Conservation (phyloP, 1,284 basidiomycete species). For the Peniophora sp. region DNA sequence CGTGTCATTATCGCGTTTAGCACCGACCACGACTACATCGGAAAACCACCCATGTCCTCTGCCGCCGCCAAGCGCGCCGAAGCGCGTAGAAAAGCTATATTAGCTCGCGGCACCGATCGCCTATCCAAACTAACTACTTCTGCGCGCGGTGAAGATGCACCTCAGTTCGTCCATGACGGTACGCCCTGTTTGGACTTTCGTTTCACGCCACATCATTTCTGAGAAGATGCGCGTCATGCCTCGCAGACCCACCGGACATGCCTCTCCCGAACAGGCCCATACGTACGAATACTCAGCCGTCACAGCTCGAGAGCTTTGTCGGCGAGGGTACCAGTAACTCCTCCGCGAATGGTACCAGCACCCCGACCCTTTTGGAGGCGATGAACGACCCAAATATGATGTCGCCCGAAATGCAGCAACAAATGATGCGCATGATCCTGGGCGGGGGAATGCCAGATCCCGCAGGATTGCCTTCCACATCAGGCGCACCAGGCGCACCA, state of each 20-base stretch:
- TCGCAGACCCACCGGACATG: slow-evolving; percentile 36
- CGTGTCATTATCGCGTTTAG: not conserved
- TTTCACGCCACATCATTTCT: not conserved
- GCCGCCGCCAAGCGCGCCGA: slow-evolving; percentile 52
- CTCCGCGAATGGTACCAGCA: slow-evolving; percentile 23
- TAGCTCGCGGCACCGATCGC: slow-evolving; percentile 59
- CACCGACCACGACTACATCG: slow-evolving; percentile 3
- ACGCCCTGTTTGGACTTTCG: slow-evolving; percentile 12
- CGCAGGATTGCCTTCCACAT: not conserved
- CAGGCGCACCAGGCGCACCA: not conserved
- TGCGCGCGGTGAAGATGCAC: slow-evolving; percentile 62
- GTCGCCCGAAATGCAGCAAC: slow-evolving; percentile 57
- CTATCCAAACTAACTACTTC: slow-evolving; percentile 68
- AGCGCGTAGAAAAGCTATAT: slow-evolving; percentile 67
- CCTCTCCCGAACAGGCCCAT: slow-evolving; percentile 18
- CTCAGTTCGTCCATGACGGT: slow-evolving; percentile 53
- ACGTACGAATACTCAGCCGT: slow-evolving; percentile 1
- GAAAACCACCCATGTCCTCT: slow-evolving; percentile 24
- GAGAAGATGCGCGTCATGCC: slow-evolving; percentile 4
- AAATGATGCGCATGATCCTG: slow-evolving; percentile 59
- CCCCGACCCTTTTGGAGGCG: slow-evolving; percentile 12
- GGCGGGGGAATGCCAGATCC: slow-evolving; percentile 17
- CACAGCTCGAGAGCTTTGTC: slow-evolving; percentile 41
- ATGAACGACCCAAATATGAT: slow-evolving; percentile 46
- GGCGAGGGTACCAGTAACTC: slow-evolving; percentile 55